phyloP scores from a whole-genome alignment of 148 eudicot species.

The Rhododendron vialii region DNA sequence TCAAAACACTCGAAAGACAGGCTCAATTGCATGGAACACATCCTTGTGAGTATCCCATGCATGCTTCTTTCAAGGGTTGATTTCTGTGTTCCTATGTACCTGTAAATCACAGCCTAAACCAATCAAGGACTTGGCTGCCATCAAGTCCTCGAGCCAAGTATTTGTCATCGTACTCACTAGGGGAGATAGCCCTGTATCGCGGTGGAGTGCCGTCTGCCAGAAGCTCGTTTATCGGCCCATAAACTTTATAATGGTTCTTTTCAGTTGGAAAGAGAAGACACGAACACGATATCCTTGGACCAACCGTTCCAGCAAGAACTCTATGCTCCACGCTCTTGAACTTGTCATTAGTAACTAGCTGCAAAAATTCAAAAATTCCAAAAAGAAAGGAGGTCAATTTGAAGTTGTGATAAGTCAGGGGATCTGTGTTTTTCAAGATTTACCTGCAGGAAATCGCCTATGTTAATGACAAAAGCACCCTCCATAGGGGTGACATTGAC shows the following conservation, averaged over 20 bases:
- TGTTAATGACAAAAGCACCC: constrained; percentile 37
- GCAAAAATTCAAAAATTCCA: neutral
- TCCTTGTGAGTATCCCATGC: neutral
- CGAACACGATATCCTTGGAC: neutral
- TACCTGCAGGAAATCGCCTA: constrained; percentile 50
- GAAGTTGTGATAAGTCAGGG: neutral
- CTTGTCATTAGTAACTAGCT: constrained; percentile 64
- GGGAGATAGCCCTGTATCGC: neutral
- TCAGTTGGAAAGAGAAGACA: neutral
- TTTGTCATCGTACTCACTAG: neutral
- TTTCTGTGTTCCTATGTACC: neutral
- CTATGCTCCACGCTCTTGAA: constrained; percentile 69
- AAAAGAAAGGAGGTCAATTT: neutral
- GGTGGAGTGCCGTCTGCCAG: neutral
- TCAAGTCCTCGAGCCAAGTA: neutral
- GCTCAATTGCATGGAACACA: neutral
- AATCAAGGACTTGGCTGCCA: neutral
- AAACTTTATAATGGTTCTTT: neutral
- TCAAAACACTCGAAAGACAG: neutral
- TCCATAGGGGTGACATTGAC: constrained; percentile 28
- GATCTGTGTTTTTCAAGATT: neutral
- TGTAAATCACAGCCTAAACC: neutral
- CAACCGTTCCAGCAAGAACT: constrained; percentile 30
- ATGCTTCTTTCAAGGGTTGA: neutral
- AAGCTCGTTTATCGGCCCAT: neutral